A percentile compares a stretch with the other conserved stretches of the same genome.
Conservation (phyloP, 345 rosid genomes). For the Salix caprea region DNA sequence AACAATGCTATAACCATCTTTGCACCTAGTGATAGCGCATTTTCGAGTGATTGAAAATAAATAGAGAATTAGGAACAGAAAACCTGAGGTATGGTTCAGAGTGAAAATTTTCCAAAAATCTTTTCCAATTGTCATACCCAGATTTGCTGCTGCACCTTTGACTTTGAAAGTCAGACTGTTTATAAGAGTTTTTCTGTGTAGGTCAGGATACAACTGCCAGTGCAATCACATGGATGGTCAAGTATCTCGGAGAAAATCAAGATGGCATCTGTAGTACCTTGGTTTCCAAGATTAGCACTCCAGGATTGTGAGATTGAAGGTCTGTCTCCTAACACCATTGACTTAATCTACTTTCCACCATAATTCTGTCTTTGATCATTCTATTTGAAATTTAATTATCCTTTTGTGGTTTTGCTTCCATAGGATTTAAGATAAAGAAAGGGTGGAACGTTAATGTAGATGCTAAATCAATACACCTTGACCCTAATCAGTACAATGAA, state of each 20-base stretch:
- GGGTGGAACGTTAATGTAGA: constrained; percentile 75
- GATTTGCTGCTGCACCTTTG: background rate
- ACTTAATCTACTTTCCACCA: background rate
- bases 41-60: no score
- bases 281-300: constrained; percentile 74
- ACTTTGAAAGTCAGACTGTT: background rate
- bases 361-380: no score
- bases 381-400: no score
- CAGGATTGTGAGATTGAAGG: constrained; percentile 72
- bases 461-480: constrained; percentile 65
- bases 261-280: constrained; percentile 81
- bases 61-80: no score
- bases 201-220: constrained; percentile 92
- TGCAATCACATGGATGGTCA: constrained; percentile 91
- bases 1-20: constrained; percentile 38
- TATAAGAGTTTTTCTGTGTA: constrained; percentile 7
- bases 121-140: background rate
- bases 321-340: constrained; percentile 1
- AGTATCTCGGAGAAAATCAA: constrained; percentile 67
- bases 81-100: no score
- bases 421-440: constrained; percentile 54
- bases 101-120: no score
- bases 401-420: background rate
- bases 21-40: constrained; percentile 34
- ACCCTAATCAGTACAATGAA: constrained; percentile 38